Evolutionary conservation across 306 rosid species (phyloP), one percentile per base, ranked within the genome.

Genomic region (Dalbergia oliveri): DNA sequence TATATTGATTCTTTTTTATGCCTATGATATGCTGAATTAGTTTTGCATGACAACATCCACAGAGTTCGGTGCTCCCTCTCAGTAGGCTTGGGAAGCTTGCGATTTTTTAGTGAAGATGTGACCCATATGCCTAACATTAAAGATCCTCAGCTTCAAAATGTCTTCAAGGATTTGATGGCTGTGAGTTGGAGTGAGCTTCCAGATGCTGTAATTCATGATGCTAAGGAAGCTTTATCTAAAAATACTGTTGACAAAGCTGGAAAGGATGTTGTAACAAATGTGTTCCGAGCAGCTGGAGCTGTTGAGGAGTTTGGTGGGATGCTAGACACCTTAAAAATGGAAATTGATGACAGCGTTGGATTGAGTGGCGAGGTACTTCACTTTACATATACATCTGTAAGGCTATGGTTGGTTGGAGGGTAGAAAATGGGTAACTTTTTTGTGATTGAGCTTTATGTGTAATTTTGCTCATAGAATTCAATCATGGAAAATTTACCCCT

Each of bases 121-220:
- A 73, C 73, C 11, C 94, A 79, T 81, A 6, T 81, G 87, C 99
- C 99, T 66, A 75, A 73, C 58, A 86, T 96, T 31, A 81, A 76
- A 18, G 98, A 93, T 73, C 79, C 93, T 81, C 83, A 66, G 51
- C 92, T 96, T 77, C 83, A 53, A 14, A 77, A 66, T 43, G 94
- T 59, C 61, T 93, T 96, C 90, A 93, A 91, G 88, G 97, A 90
- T 83, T 93, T 96, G 88, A 43, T 96, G 88, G 98, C 98, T 64
- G 87, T 56, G 64, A 86, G 63, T 75, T 96, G 98, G 98, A 92
- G 87, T 62, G 79, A 85, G 13, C 88, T 96, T 57, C 88, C 92
- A 0, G 78, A 77, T 16, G 1, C 85, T 77, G 73, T 90, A 3
- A 44, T 91, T 73, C 12, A 75, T 51, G 90, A 82, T 11, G 94